A percentile compares a stretch with the other conserved stretches of the same genome.
Evolutionary conservation across 2,329 filamentous ascomycete species (phyloP).

Genomic region (Trichoderma simmonsii): DNA sequence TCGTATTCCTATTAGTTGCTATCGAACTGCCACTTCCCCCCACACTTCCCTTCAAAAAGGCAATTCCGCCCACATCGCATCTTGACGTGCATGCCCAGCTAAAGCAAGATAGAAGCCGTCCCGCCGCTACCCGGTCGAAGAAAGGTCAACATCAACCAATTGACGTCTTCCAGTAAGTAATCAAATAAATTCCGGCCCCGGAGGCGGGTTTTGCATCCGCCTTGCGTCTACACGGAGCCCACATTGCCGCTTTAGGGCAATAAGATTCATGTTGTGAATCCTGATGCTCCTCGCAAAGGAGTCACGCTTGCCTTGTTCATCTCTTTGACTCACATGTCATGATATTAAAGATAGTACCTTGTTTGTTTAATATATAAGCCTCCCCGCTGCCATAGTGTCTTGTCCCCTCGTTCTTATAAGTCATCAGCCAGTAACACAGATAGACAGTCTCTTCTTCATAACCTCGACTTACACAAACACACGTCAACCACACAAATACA

Average conservation of each 20-base stretch:
- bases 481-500: neutral
- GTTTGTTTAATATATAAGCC: neutral
- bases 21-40: neutral
- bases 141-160: neutral
- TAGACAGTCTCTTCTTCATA: neutral
- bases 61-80: conserved; percentile 5
- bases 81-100: neutral
- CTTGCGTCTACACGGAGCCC: neutral
- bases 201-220: neutral
- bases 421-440: neutral
- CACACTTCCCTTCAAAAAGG: neutral
- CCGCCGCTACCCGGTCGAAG: neutral
- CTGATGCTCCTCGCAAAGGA: neutral
- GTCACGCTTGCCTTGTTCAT: neutral
- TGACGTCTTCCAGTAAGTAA: neutral
- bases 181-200: neutral
- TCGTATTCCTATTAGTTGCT: neutral
- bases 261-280: neutral
- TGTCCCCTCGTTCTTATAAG: neutral
- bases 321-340: neutral
- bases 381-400: neutral
- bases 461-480: neutral
- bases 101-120: neutral
- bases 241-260: neutral
- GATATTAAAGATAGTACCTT: neutral